phyloP scores from a whole-genome alignment of 768 basidiomycete species.

The Mycena albidolilacea region DNA sequence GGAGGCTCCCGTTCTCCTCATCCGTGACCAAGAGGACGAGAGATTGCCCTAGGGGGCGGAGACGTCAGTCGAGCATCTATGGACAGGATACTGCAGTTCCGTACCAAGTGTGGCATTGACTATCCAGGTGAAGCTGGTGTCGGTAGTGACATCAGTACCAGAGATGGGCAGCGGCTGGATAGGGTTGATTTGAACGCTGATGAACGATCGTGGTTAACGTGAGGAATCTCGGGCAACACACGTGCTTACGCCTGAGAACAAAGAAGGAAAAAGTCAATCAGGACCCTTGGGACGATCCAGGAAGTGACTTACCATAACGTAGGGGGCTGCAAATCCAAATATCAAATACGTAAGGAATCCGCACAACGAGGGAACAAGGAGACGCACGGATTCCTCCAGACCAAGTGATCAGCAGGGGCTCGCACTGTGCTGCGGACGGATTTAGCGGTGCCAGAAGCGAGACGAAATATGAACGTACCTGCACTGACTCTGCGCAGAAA shows the following conservation, averaged over 20 bases:
- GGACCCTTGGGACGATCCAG: slow-evolving; percentile 9
- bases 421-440: slow-evolving; percentile 21
- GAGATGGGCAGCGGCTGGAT: slow-evolving; percentile 9
- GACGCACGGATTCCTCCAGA: slow-evolving; percentile 23
- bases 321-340: slow-evolving; percentile 12
- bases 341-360: slow-evolving; percentile 13
- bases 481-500: slow-evolving; percentile 8
- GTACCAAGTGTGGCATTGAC: slow-evolving; percentile 22
- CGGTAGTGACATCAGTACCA: background rate
- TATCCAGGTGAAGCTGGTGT: slow-evolving; percentile 14
- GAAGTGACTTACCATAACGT: slow-evolving; percentile 20
- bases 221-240: slow-evolving; percentile 14
- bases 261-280: background rate
- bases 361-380: background rate
- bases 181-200: slow-evolving; percentile 20
- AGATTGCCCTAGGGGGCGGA: slow-evolving; percentile 12
- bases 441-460: slow-evolving; percentile 19
- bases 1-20: background rate
- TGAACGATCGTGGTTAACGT: slow-evolving; percentile 5
- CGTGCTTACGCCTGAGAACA: slow-evolving; percentile 21
- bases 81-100: slow-evolving; percentile 13
- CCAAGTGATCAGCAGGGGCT: slow-evolving; percentile 17
- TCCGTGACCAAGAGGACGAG: slow-evolving; percentile 16
- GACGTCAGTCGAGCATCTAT: slow-evolving; percentile 3
- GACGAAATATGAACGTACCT: slow-evolving; percentile 14